Evolutionary conservation across 2,329 filamentous ascomycete genomes (phyloP), one percentile per base, ranked within the genome.

Genomic region (Epichloe elymi): DNA sequence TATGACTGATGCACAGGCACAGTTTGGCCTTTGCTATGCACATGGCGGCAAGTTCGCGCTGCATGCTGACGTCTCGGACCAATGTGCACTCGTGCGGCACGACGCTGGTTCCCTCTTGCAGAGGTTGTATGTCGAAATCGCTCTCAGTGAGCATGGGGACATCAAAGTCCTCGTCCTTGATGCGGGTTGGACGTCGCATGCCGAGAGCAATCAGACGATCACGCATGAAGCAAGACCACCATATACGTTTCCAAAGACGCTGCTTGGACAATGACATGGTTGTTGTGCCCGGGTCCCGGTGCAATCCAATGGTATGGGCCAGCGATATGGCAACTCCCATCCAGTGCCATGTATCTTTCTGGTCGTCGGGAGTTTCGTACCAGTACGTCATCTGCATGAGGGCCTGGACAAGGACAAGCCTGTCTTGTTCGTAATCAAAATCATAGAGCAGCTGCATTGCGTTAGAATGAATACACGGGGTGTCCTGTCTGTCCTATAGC

Each of bases 321-420:
- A 96, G 74, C 12, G 90, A 95, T 53, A 95, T 87, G 41, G 90
- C 91, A 38, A 96, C 88, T 17, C 91, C 91, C 87, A 96, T 95
- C 91, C 90, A 96, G 64, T 96, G 90, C 87, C 91, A 96, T 44
- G 90, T 96, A 65, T 96, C 91, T 67, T 96, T 96, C 64, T 95
- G 88, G 65, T 96, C 91, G 67, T 96, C 89, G 0, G 90, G 90
- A 12, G 88, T 95, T 68, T 96, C 90, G 65, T 96, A 96, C 86
- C 91, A 97, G 66, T 95, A 95, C 3, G 90, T 95, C 86, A 96
- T 90, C 53, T 96, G 76, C 23, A 96, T 74, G 20, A 96, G 74
- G 4, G 87, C 85, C 67, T 96, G 91, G 15, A 96, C 88, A 23
- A 96, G 77, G 19, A 88, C 81, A 52, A 96, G 83, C 48, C 90